Percentiles rank a stretch among this genome's conserved stretches.
Conservation (phyloP, 495 filamentous ascomycete species). For the Annulohypoxylon moriforme region DNA sequence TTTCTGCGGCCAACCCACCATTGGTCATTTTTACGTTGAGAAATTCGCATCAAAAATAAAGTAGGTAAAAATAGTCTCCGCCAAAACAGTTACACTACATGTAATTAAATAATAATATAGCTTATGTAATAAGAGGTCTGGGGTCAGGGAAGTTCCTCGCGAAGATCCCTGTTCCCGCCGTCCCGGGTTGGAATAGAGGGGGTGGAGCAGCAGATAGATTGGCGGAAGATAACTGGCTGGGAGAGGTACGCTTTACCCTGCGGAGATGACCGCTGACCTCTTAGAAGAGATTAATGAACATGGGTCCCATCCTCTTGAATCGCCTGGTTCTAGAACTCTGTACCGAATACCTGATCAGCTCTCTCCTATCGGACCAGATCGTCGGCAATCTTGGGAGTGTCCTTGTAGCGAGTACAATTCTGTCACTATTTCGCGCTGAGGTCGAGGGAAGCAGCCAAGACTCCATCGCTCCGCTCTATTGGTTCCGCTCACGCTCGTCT, state of each 20-base stretch:
- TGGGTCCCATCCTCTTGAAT: not conserved
- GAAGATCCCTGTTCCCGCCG: conserved; percentile 17
- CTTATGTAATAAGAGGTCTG: not conserved
- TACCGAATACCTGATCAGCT: conserved; percentile 23
- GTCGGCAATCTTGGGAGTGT: not conserved
- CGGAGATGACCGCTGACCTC: conserved; percentile 2
- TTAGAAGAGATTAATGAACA: conserved; percentile 7
- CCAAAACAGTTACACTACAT: not conserved
- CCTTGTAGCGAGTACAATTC: conserved; percentile 28
- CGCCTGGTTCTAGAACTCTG: conserved; percentile 9
- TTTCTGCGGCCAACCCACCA: no score
- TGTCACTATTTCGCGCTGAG: conserved; percentile 3
- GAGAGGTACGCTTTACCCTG: not conserved
- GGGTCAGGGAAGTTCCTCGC: not conserved
- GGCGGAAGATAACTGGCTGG: not conserved
- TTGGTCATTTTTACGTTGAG: no score
- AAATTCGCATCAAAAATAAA: no score
- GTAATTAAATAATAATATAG: not conserved
- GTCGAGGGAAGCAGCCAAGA: conserved; percentile 31
- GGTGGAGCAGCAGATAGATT: not conserved
- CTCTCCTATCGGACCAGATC: not conserved
- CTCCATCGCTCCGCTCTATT: conserved; percentile 15
- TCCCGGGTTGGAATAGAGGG: not conserved
- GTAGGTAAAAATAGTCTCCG: not conserved
- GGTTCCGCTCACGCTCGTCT: conserved; percentile 7